Base-by-base conservation (phyloP, 805 yeast genomes). In the Helenozyma baotianmanensis region DNA sequence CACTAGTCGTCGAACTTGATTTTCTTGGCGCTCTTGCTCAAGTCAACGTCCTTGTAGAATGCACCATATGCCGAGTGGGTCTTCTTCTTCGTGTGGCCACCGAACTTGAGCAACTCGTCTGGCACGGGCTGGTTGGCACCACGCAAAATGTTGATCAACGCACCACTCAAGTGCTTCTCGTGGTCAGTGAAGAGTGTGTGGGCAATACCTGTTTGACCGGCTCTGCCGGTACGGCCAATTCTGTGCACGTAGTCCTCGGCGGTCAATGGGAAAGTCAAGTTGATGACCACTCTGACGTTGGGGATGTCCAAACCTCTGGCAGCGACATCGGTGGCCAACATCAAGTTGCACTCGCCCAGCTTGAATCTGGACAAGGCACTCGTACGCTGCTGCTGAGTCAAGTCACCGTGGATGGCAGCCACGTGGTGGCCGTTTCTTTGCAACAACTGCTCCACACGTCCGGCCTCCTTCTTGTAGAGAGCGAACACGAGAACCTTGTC, bases 61-160 rank as follows among this genome's bases (percentile, higher is more conserved):
- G 97, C 97, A 45, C 99, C 99, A 51, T 92, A 92, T n/a, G 90
- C 96, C 44, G 90, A 78, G 56, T 92, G 98, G 45, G 87, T 89
- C 70, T 92, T 92, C 82, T 89, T 90, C 65, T 92, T 92, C 9
- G 97, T 92, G 63, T 92, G 97, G 6, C 96, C 88, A 30, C 99
- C 99, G 50, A 90, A 92, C 60, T 89, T 90, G 56, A 86, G 72
- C 54, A 92, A 70, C 36, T 88, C 97, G 33, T 85, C 96, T 7
- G 99, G 99, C 39, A 92, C 97, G 1, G 82, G 80, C 66, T 92
- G 98, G 60, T 82, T 77, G 14, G 97, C 98, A 45, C 94, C 96
- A 47, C 95, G 76, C 50, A 92, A 70, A 25, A 92, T 89, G 56
- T 92, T 92, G 64, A 85, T 81, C 47, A 92, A 69, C 3, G 95